A percentile compares a stretch with the other conserved stretches of the same genome.
phyloP scores from a whole-genome alignment of 768 basidiomycete species.

The Hydnomerulius pinastri region DNA sequence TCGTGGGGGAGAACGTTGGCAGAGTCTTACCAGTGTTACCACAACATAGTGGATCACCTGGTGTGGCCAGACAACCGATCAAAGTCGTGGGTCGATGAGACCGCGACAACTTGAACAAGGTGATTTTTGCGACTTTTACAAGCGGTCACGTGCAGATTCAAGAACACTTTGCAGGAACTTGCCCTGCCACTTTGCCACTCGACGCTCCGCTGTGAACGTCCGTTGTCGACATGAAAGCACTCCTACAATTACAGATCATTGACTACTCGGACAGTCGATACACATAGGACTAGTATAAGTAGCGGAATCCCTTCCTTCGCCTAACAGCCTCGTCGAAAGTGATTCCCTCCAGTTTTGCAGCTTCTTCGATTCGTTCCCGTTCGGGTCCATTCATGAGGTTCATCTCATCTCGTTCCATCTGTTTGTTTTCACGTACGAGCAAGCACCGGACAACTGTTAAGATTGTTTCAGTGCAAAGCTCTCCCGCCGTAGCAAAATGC shows the following conservation, averaged over 20 bases:
- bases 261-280: neutral
- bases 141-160: too few species aligned
- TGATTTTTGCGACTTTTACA: too few species aligned
- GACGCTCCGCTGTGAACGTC: too few species aligned
- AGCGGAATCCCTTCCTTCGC: slow-evolving; percentile 58
- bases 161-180: too few species aligned
- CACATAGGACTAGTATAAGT: slow-evolving; percentile 43
- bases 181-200: too few species aligned
- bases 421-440: slow-evolving; percentile 51
- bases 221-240: too few species aligned
- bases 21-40: too few species aligned
- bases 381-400: slow-evolving; percentile 45
- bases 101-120: too few species aligned
- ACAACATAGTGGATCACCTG: too few species aligned
- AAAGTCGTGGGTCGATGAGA: too few species aligned
- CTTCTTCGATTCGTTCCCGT: slow-evolving; percentile 54
- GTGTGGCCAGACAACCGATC: too few species aligned
- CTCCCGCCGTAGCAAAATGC: neutral
- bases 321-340: slow-evolving; percentile 61
- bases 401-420: slow-evolving; percentile 51
- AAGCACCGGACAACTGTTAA: slow-evolving; percentile 42
- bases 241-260: neutral
- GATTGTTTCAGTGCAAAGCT: neutral
- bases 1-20: too few species aligned
- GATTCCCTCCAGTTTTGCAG: slow-evolving; percentile 59